These are phyloP conservation scores for Ganoderma meredithae DNA, from an alignment of 1,284 basidiomycete genomes.

Conservation along the genomic window DNA sequence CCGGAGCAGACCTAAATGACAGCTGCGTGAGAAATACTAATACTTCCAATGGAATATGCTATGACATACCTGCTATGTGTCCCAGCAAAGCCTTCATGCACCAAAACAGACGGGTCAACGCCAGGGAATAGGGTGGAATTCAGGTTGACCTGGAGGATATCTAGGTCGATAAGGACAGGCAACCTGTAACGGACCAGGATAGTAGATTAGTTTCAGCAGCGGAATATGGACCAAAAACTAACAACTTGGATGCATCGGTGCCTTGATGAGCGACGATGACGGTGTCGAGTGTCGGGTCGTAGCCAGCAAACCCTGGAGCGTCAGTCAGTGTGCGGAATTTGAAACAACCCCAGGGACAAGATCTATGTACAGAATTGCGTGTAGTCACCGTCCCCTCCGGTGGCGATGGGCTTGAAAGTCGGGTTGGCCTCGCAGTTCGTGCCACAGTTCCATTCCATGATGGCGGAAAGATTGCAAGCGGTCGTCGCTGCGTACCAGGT, in stretches of 20 bases:
- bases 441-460: constrained; percentile 65
- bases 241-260: too few species aligned
- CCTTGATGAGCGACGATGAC: constrained; percentile 39
- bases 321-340: too few species aligned
- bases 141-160: constrained; percentile 49
- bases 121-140: constrained; percentile 61
- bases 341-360: too few species aligned
- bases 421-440: constrained; percentile 58
- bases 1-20: constrained; percentile 36
- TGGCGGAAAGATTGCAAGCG: constrained; percentile 55
- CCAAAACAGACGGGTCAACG: constrained; percentile 48
- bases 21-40: too few species aligned
- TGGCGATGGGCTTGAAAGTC: constrained; percentile 11
- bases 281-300: constrained; percentile 14
- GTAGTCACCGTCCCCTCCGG: constrained; percentile 17
- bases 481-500: constrained; percentile 61
- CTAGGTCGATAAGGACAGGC: constrained; percentile 17
- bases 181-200: background rate
- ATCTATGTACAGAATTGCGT: constrained; percentile 18
- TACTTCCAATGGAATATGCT: background rate
- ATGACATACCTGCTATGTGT: constrained; percentile 54
- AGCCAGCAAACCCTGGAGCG: constrained; percentile 26
- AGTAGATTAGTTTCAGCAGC: too few species aligned
- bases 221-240: too few species aligned
- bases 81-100: constrained; percentile 59